Evolutionary conservation across 2,329 filamentous ascomycete genomes (phyloP).

Genomic region (Ophiostoma sp.): DNA sequence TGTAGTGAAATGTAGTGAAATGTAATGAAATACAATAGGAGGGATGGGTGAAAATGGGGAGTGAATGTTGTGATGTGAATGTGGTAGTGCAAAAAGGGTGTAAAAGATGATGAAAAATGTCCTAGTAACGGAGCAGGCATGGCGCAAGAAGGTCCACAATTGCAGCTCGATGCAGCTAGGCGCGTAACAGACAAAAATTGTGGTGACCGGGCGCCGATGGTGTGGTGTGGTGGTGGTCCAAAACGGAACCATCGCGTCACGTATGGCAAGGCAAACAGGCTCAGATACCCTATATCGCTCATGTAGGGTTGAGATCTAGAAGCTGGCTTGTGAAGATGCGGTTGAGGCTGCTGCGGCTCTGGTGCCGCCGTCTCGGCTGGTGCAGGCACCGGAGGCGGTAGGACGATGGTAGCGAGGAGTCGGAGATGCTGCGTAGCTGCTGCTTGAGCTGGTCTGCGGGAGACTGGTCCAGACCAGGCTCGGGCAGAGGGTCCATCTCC

Average conservation of each 20-base stretch:
- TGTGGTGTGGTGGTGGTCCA: background rate
- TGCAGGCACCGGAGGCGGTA: conserved; percentile 30
- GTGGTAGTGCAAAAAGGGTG: background rate
- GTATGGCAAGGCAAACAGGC: background rate
- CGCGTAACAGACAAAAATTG: background rate
- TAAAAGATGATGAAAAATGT: background rate
- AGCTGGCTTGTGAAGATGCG: conserved; percentile 30
- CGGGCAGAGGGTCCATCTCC: conserved; percentile 17
- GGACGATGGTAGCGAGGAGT: conserved; percentile 29
- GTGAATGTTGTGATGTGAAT: background rate
- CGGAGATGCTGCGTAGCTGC: conserved; percentile 31
- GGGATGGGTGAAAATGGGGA: background rate
- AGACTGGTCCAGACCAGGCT: conserved; percentile 26
- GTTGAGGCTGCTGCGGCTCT: conserved; percentile 31
- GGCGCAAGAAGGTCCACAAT: background rate
- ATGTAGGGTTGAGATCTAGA: conserved; percentile 29
- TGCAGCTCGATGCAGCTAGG: background rate
- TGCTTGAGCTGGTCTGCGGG: conserved; percentile 30
- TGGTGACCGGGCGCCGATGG: background rate
- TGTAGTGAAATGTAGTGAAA: background rate
- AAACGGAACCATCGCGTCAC: background rate
- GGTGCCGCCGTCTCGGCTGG: conserved; percentile 29
- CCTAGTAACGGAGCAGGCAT: background rate
- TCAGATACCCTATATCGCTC: background rate
- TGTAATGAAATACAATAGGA: background rate